Conservation (phyloP, 441 rosid genomes). For the Croton laevigatus region DNA sequence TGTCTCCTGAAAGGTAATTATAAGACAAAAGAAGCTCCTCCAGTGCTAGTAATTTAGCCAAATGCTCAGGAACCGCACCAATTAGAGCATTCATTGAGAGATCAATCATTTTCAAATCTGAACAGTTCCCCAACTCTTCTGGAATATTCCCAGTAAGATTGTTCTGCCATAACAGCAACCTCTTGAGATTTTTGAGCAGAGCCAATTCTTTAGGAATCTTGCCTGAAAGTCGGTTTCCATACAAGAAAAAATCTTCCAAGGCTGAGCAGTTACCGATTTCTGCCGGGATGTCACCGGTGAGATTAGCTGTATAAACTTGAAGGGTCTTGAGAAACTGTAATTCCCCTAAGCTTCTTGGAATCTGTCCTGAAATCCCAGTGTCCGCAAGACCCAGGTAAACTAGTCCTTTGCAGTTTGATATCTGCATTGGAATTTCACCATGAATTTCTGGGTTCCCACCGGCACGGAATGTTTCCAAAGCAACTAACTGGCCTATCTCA, state of each 20-base stretch:
- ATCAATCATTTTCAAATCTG: conserved; percentile 48
- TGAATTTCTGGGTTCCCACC: conserved; percentile 60
- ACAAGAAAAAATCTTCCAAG: conserved; percentile 55
- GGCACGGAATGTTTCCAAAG: conserved; percentile 50
- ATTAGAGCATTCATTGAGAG: conserved; percentile 55
- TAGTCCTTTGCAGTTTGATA: conserved; percentile 51
- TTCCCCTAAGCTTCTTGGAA: conserved; percentile 55
- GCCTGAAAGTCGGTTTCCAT: conserved; percentile 56
- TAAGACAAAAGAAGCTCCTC: conserved; percentile 63
- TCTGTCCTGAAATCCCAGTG: conserved; percentile 55
- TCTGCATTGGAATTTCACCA: conserved; percentile 59
- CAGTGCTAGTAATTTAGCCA: conserved; percentile 39
- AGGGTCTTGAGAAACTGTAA: conserved; percentile 54
- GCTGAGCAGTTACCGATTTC: conserved; percentile 57
- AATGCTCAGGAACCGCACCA: conserved; percentile 47
- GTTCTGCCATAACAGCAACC: conserved; percentile 65
- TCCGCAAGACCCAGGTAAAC: conserved; percentile 65
- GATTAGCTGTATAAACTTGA: conserved; percentile 60
- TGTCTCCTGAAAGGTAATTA: conserved; percentile 52
- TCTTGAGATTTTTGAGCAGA: conserved; percentile 45
- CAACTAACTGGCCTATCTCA: conserved; percentile 44
- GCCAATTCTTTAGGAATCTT: conserved; percentile 53
- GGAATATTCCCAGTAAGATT: conserved; percentile 51
- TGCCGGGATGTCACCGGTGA: conserved; percentile 52
- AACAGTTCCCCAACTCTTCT: conserved; percentile 44